These are phyloP conservation scores for Zhuliangozyma blackwelliae DNA, from an alignment of 1,139 yeast genomes.

Conservation along the genomic window DNA sequence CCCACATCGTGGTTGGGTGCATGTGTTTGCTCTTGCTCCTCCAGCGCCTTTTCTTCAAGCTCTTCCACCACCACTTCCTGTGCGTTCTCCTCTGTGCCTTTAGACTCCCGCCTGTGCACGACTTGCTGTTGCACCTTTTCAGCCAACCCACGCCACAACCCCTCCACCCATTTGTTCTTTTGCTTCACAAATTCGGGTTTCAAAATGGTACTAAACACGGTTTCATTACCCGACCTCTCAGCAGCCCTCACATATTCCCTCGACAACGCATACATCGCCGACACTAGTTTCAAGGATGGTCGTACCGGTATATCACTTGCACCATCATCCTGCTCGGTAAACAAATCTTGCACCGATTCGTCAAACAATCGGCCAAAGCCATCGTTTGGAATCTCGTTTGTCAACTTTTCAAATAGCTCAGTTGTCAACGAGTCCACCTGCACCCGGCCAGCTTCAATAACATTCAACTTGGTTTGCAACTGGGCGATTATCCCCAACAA, in stretches of 20 bases:
- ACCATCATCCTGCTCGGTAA: slow-evolving; percentile 2
- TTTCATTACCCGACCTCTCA: slow-evolving; percentile 10
- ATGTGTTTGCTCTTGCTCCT: background rate
- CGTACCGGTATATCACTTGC: slow-evolving; percentile 15
- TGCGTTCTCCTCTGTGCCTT: no score
- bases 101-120: no score
- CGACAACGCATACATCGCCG: slow-evolving; percentile 20
- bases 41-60: slow-evolving; percentile 1
- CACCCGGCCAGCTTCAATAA: background rate
- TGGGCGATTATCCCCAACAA: slow-evolving; percentile 6
- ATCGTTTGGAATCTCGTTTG: slow-evolving; percentile 4
- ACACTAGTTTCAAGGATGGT: slow-evolving; percentile 22
- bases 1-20: background rate
- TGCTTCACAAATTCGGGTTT: slow-evolving; percentile 15
- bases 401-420: slow-evolving; percentile 1
- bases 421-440: background rate
- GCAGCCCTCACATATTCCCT: slow-evolving; percentile 11
- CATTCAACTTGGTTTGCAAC: slow-evolving; percentile 5
- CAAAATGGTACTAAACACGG: slow-evolving; percentile 16
- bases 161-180: slow-evolving; percentile 29
- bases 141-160: slow-evolving; percentile 4
- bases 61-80: background rate
- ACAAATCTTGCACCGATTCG: slow-evolving; percentile 5
- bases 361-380: slow-evolving; percentile 7
- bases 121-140: background rate